Evolutionary conservation across 2,329 filamentous ascomycete species (phyloP).

Genomic region (Colletotrichum sidae): DNA sequence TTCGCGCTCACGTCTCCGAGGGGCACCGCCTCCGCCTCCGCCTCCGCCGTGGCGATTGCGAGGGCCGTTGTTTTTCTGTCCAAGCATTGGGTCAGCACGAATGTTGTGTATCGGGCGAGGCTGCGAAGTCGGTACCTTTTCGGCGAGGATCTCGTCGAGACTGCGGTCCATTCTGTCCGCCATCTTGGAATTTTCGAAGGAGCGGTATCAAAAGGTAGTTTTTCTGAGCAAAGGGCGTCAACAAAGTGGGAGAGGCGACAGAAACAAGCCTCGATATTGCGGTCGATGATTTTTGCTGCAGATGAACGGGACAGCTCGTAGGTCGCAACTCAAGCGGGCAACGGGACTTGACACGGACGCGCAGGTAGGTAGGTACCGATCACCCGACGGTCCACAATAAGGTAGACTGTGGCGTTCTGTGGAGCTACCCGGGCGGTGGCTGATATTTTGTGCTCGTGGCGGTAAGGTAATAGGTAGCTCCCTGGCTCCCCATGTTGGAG

Average conservation of each 20-base stretch:
- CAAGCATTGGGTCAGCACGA: slow-evolving; percentile 25
- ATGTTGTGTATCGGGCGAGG: slow-evolving; percentile 37
- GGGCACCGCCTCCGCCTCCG: slow-evolving; percentile 41
- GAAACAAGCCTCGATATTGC: slow-evolving; percentile 1
- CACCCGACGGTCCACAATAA: no score
- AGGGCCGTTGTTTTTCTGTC: slow-evolving; percentile 46
- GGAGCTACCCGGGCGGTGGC: no score
- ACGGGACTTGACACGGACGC: background rate
- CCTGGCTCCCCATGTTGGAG: slow-evolving; percentile 8
- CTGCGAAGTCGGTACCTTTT: slow-evolving; percentile 52
- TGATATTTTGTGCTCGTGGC: no score
- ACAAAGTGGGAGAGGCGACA: background rate
- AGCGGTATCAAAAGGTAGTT: background rate
- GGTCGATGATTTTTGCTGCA: slow-evolving; percentile 15
- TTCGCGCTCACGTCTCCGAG: slow-evolving; percentile 45
- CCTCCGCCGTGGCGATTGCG: slow-evolving; percentile 47
- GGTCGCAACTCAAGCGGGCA: background rate
- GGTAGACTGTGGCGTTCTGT: no score
- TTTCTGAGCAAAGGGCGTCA: background rate
- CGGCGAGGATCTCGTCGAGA: slow-evolving; percentile 68
- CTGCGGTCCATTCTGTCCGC: slow-evolving; percentile 63
- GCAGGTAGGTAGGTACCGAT: no score
- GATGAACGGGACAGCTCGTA: slow-evolving; percentile 18
- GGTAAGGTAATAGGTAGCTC: no score
- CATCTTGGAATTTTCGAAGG: slow-evolving; percentile 40